These are phyloP conservation scores for Penicillium paradoxum DNA, from an alignment of 495 filamentous ascomycete species.

Conservation along the genomic window DNA sequence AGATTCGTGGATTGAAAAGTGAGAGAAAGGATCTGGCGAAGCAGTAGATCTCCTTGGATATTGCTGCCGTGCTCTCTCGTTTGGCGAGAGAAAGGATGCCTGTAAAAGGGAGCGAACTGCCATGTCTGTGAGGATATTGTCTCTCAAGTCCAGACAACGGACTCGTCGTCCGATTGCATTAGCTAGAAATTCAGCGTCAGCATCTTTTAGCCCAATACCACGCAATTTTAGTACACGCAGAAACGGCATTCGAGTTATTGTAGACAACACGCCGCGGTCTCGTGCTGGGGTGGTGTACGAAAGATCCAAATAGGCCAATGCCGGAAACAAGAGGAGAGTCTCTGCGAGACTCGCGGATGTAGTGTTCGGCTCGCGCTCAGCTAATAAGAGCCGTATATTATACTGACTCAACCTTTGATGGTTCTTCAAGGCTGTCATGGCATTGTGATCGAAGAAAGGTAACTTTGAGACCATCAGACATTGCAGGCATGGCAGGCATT, in stretches of 20 bases:
- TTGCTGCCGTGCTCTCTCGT: neutral
- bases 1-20: conserved; percentile 1
- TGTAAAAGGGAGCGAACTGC: conserved; percentile 49
- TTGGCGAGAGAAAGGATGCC: conserved; percentile 40
- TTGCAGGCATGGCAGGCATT: conserved; percentile 55
- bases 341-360: conserved; percentile 50
- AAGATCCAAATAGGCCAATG: conserved; percentile 56
- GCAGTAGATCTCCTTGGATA: conserved; percentile 3
- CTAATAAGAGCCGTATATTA: conserved; percentile 51
- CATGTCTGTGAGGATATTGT: conserved; percentile 55
- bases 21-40: conserved; percentile 14
- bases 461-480: conserved; percentile 56
- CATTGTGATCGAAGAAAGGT: conserved; percentile 60
- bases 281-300: conserved; percentile 54
- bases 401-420: conserved; percentile 23
- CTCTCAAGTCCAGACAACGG: conserved; percentile 54
- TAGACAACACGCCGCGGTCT: conserved; percentile 46
- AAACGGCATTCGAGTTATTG: conserved; percentile 37
- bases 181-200: conserved; percentile 49
- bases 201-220: conserved; percentile 52
- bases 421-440: conserved; percentile 47
- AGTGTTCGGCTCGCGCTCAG: conserved; percentile 53
- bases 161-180: conserved; percentile 48
- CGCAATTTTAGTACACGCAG: conserved; percentile 58
- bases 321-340: conserved; percentile 49